A percentile compares a stretch with the other conserved stretches of the same genome.
Evolutionary conservation across 2,329 filamentous ascomycete species (phyloP).

Genomic region (Colletotrichum navitas): DNA sequence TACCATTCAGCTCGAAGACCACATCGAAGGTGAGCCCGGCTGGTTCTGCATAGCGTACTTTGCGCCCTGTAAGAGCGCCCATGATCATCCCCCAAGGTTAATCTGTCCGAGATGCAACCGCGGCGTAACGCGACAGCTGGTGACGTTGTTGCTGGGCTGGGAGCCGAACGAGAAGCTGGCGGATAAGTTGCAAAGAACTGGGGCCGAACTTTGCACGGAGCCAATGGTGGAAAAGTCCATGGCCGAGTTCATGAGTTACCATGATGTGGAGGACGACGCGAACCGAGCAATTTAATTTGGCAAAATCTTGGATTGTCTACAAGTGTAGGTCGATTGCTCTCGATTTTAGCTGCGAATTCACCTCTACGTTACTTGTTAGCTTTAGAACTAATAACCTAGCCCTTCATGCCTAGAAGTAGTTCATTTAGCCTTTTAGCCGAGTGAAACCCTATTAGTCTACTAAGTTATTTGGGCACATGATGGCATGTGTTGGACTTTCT

Average conservation of each 20-base stretch:
- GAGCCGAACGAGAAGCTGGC: slow-evolving; percentile 1
- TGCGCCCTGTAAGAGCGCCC: background rate
- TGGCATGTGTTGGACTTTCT: background rate
- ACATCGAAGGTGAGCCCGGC: slow-evolving; percentile 6
- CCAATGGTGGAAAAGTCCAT: slow-evolving; percentile 8
- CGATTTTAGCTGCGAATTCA: fast-evolving
- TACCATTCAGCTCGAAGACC: slow-evolving; percentile 5
- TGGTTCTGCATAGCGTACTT: slow-evolving; percentile 14
- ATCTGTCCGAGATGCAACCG: background rate
- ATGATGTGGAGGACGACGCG: background rate
- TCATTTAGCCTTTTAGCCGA: background rate
- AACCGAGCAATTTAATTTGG: background rate
- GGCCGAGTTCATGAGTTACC: background rate
- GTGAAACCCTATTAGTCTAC: background rate
- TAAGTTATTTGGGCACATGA: background rate
- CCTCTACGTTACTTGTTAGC: background rate
- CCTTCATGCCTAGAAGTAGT: background rate
- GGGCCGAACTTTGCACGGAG: background rate
- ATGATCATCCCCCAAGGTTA: background rate
- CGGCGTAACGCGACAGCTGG: slow-evolving; percentile 4
- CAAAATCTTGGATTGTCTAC: background rate
- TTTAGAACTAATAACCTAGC: background rate
- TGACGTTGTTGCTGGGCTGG: slow-evolving; percentile 4
- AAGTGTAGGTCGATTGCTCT: background rate
- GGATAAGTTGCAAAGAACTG: background rate